Evolutionary conservation across 163 green algal genomes (phyloP).

Genomic region (Scenedesmus sp.): DNA sequence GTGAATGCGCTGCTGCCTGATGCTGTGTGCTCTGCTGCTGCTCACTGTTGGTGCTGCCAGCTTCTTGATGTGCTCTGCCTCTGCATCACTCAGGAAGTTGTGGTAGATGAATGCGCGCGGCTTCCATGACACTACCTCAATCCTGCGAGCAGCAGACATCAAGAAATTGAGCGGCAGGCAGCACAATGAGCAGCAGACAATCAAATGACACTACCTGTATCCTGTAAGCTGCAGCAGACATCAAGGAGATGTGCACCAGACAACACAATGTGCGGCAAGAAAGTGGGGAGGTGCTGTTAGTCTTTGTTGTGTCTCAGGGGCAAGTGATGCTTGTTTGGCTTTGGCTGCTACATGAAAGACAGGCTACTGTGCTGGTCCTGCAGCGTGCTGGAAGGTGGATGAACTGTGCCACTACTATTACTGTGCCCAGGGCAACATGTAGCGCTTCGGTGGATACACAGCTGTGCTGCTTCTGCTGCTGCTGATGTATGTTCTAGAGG

Average conservation of each 20-base stretch:
- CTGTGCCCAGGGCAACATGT: neutral
- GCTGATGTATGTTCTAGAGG: neutral
- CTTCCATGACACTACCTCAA: conserved; percentile 66
- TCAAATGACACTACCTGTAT: too few species aligned
- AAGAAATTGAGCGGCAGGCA: neutral
- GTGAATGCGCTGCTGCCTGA: too few species aligned
- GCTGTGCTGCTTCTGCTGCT: neutral
- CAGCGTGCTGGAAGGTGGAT: too few species aligned
- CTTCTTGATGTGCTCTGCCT: conserved; percentile 64
- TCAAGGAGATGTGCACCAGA: too few species aligned
- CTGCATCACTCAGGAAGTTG: conserved; percentile 64
- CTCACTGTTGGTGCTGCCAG: conserved; percentile 53
- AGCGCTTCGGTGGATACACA: neutral
- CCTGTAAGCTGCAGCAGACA: too few species aligned
- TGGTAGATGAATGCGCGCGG: conserved; percentile 70
- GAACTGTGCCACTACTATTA: neutral
- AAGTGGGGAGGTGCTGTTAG: too few species aligned
- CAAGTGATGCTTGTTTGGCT: too few species aligned
- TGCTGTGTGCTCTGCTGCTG: neutral
- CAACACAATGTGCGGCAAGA: too few species aligned
- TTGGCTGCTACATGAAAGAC: too few species aligned
- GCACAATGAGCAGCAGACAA: neutral
- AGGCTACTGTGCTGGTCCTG: neutral
- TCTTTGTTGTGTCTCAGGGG: too few species aligned
- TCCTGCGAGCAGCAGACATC: conserved; percentile 51